A percentile compares a stretch with the other conserved stretches of the same genome.
Conservation (phyloP, 129 eudicot genomes). For the Flaveria linearis region DNA sequence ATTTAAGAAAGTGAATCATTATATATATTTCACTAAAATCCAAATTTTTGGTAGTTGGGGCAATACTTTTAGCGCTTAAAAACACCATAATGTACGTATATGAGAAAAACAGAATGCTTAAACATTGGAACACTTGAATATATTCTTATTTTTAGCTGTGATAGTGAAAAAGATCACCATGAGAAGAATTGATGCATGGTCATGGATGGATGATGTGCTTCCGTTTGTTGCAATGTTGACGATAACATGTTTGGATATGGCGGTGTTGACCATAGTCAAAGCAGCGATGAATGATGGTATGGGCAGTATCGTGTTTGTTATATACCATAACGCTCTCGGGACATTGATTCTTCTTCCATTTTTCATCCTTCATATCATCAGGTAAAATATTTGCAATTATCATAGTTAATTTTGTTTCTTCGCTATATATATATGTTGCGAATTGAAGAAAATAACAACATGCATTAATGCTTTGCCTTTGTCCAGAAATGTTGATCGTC, state of each 20-base stretch:
- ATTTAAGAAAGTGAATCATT: too few relatives aligned
- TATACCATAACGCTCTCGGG: conserved; percentile 41
- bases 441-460: too few relatives aligned
- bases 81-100: too few relatives aligned
- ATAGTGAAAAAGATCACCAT: neutral
- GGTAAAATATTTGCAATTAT: neutral
- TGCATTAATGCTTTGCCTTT: neutral
- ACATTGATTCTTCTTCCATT: conserved; percentile 32
- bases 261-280: conserved; percentile 32
- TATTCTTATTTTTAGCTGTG: too few relatives aligned
- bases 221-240: conserved; percentile 36
- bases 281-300: conserved; percentile 41
- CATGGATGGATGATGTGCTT: neutral
- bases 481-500: conserved; percentile 29
- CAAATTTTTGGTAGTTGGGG: too few relatives aligned
- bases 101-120: too few relatives aligned
- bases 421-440: too few relatives aligned
- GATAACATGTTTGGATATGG: conserved; percentile 29
- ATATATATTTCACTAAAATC: too few relatives aligned
- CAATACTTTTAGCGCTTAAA: too few relatives aligned
- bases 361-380: conserved; percentile 7
- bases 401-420: too few relatives aligned
- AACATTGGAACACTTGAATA: too few relatives aligned
- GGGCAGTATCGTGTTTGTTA: conserved; percentile 29
- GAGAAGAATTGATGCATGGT: neutral